phyloP scores from a whole-genome alignment of 805 yeast species.

The Lipomyces japonicus region DNA sequence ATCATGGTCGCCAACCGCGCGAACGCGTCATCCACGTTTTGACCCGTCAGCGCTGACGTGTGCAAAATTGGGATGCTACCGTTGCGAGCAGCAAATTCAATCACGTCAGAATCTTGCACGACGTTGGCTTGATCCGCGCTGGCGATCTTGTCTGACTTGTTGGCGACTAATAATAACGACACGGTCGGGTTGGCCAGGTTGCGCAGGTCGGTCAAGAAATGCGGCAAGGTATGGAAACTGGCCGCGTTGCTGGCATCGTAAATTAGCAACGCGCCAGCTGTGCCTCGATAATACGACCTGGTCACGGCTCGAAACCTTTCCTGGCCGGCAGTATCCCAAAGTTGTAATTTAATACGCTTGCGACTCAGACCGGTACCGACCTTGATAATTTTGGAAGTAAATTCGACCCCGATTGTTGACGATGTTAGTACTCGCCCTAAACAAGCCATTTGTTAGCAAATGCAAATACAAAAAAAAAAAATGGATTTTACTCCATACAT shows the following conservation, averaged over 20 bases:
- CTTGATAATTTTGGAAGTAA: conserved; percentile 38
- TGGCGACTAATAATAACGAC: conserved; percentile 86
- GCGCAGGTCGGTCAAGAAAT: conserved; percentile 85
- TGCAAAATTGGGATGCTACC: conserved; percentile 41
- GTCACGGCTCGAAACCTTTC: conserved; percentile 94
- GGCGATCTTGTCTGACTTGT: conserved; percentile 68
- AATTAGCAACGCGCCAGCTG: conserved; percentile 88
- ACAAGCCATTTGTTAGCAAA: background rate
- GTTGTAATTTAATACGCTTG: conserved; percentile 38
- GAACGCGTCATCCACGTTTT: conserved; percentile 44
- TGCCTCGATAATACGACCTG: conserved; percentile 90
- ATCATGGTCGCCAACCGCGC: conserved; percentile 42
- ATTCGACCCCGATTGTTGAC: conserved; percentile 43
- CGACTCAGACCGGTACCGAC: conserved; percentile 35
- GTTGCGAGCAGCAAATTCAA: conserved; percentile 36
- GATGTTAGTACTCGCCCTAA: conserved; percentile 37
- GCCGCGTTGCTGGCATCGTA: conserved; percentile 85
- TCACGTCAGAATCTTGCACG: conserved; percentile 39
- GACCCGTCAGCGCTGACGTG: conserved; percentile 44
- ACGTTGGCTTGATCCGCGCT: conserved; percentile 39
- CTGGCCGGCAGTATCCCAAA: conserved; percentile 98
- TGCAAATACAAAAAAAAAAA: background rate
- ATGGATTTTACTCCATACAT: conserved; percentile 28
- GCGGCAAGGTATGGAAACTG: conserved; percentile 76
- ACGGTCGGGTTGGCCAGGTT: conserved; percentile 91